These are phyloP conservation scores for Microbotryum intermedium DNA, from an alignment of 1,284 basidiomycete species.

Conservation along the genomic window DNA sequence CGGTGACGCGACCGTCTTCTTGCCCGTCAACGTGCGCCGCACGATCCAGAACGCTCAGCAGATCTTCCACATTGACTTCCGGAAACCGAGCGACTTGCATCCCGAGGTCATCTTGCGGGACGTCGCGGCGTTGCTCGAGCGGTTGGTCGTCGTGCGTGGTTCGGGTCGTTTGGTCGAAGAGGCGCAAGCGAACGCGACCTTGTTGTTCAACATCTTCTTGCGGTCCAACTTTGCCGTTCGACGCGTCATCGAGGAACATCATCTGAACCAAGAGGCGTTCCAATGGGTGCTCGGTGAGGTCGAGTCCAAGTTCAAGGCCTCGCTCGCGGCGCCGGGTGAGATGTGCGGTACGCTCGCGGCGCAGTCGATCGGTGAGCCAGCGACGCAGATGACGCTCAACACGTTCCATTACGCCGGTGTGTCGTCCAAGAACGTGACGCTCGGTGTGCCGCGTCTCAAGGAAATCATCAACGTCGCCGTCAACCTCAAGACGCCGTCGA, in stretches of 20 bases:
- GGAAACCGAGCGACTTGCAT: constrained; percentile 86
- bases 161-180: constrained; percentile 63
- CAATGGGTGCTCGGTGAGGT: constrained; percentile 97
- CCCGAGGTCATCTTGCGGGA: constrained; percentile 77
- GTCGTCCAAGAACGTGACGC: constrained; percentile 92
- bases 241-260: constrained; percentile 73
- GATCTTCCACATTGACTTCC: constrained; percentile 91
- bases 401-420: constrained; percentile 99
- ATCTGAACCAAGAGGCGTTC: constrained; percentile 82
- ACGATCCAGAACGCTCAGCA: constrained; percentile 93
- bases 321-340: constrained; percentile 86
- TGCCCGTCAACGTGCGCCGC: constrained; percentile 88
- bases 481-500: constrained; percentile 96
- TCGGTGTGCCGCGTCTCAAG: constrained; percentile 94
- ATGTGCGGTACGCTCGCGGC: constrained; percentile 99
- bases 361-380: constrained; percentile 98
- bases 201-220: constrained; percentile 87
- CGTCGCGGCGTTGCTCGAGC: constrained; percentile 59
- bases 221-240: constrained; percentile 78
- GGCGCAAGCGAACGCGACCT: constrained; percentile 80
- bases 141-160: constrained; percentile 78
- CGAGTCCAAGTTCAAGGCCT: constrained; percentile 87
- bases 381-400: constrained; percentile 95
- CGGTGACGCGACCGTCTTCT: constrained; percentile 64
- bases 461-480: constrained; percentile 99